phyloP scores from a whole-genome alignment of 2,329 filamentous ascomycete species.

The Chrysosporium queenslandicum region DNA sequence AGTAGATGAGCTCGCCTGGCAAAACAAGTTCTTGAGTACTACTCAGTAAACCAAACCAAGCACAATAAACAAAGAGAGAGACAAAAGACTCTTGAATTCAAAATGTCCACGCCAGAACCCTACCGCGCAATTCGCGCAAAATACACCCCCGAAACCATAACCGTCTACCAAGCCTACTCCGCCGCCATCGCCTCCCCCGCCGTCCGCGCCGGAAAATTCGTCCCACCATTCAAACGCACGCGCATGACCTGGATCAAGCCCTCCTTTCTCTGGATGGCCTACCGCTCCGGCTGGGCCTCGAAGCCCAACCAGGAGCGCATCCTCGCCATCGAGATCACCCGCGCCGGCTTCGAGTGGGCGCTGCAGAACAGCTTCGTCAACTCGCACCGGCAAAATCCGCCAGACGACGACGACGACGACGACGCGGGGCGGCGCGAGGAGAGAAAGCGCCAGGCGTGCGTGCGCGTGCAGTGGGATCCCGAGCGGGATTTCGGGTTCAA shows the following conservation, averaged over 20 bases:
- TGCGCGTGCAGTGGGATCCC: slow-evolving; percentile 57
- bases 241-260: slow-evolving; percentile 60
- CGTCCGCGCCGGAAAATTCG: slow-evolving; percentile 42
- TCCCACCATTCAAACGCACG: slow-evolving; percentile 42
- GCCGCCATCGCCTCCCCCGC: slow-evolving; percentile 45
- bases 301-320: slow-evolving; percentile 48
- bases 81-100: neutral
- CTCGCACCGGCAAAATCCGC: slow-evolving; percentile 13
- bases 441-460: slow-evolving; percentile 22
- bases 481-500: slow-evolving; percentile 43
- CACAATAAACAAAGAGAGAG: neutral
- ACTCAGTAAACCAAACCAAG: neutral
- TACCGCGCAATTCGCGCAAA: slow-evolving; percentile 46
- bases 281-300: slow-evolving; percentile 50
- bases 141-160: slow-evolving; percentile 45
- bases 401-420: slow-evolving; percentile 1
- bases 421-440: slow-evolving; percentile 20
- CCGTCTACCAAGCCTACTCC: slow-evolving; percentile 54
- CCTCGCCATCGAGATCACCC: slow-evolving; percentile 48
- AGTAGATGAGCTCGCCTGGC: no score
- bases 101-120: slow-evolving; percentile 2
- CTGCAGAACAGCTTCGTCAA: slow-evolving; percentile 32
- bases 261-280: slow-evolving; percentile 55
- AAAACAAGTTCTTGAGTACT: neutral
- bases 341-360: slow-evolving; percentile 41